Evolutionary conservation across 495 filamentous ascomycete genomes (phyloP).

Genomic region (Xylaria scruposa): DNA sequence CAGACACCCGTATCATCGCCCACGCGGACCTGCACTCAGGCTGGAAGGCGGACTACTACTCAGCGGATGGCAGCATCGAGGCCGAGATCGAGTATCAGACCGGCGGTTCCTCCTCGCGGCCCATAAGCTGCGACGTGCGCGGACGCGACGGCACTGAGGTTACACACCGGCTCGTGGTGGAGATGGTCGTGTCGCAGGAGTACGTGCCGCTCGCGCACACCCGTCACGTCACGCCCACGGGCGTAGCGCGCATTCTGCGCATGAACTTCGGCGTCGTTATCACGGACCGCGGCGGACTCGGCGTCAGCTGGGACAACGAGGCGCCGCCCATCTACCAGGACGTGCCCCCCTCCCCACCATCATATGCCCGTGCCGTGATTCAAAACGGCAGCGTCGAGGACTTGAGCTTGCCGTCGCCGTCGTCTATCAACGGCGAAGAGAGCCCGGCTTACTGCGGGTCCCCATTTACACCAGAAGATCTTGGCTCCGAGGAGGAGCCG

Average conservation of each 20-base stretch:
- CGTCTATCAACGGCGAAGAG: background rate
- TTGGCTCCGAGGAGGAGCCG: background rate
- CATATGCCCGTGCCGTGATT: slow-evolving; percentile 58
- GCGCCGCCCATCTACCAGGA: slow-evolving; percentile 94
- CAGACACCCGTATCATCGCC: slow-evolving; percentile 77
- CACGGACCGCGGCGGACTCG: slow-evolving; percentile 84
- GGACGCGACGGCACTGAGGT: slow-evolving; percentile 78
- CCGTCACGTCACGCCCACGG: slow-evolving; percentile 80
- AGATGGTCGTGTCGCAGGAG: slow-evolving; percentile 95
- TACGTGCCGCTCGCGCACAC: slow-evolving; percentile 75
- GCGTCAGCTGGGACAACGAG: slow-evolving; percentile 98
- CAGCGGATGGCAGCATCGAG: slow-evolving; percentile 71
- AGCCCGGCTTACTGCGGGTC: slow-evolving; percentile 3
- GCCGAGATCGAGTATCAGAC: slow-evolving; percentile 81
- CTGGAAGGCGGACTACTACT: slow-evolving; percentile 98
- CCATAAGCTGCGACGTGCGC: slow-evolving; percentile 73
- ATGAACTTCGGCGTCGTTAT: slow-evolving; percentile 87
- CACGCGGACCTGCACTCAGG: slow-evolving; percentile 77
- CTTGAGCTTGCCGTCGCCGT: slow-evolving; percentile 21
- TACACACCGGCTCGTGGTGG: slow-evolving; percentile 84
- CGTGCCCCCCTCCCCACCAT: slow-evolving; percentile 85
- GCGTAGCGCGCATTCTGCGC: slow-evolving; percentile 85
- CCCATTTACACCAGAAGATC: background rate
- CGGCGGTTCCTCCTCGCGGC: slow-evolving; percentile 52
- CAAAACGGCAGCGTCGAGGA: slow-evolving; percentile 38